phyloP scores from a whole-genome alignment of 306 rosid species.

The Pterocarpus macrocarpus region DNA sequence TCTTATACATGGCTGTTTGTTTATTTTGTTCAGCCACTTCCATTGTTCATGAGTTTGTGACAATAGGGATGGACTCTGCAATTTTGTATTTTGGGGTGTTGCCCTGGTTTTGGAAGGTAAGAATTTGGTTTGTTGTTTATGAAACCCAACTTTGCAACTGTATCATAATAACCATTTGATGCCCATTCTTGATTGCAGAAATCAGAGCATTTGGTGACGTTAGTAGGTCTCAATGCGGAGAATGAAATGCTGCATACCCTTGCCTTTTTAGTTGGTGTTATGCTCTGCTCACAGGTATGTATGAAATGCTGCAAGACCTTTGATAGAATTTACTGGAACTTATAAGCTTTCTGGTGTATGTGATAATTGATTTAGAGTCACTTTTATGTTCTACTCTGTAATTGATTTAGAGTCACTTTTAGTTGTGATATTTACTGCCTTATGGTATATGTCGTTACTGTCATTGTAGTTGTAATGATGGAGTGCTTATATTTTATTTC shows the following conservation, averaged over 20 bases:
- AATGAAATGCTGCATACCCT: slow-evolving; percentile 94
- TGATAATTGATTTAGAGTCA: neutral
- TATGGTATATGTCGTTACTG: slow-evolving; percentile 28
- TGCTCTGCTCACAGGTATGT: slow-evolving; percentile 92
- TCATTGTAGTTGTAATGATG: neutral
- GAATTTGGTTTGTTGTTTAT: slow-evolving; percentile 44
- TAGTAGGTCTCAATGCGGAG: slow-evolving; percentile 79
- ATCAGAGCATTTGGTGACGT: slow-evolving; percentile 73
- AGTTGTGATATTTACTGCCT: slow-evolving; percentile 23
- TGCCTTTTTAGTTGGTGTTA: slow-evolving; percentile 81
- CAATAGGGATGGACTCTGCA: slow-evolving; percentile 86
- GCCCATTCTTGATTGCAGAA: slow-evolving; percentile 65
- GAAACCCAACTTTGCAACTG: slow-evolving; percentile 22
- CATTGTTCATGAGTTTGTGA: slow-evolving; percentile 89
- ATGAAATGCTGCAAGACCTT: neutral
- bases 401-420: neutral
- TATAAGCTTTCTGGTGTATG: neutral
- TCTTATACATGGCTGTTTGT: slow-evolving; percentile 41
- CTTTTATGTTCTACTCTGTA: neutral
- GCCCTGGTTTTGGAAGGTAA: slow-evolving; percentile 99
- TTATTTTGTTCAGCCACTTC: slow-evolving; percentile 72
- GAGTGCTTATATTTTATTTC: slow-evolving; percentile 11
- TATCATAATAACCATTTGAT: slow-evolving; percentile 22
- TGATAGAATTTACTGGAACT: slow-evolving; percentile 18
- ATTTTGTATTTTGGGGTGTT: slow-evolving; percentile 77